These are phyloP conservation scores for Rosellinia necatrix DNA, from an alignment of 2,329 filamentous ascomycete genomes.

Conservation along the genomic window DNA sequence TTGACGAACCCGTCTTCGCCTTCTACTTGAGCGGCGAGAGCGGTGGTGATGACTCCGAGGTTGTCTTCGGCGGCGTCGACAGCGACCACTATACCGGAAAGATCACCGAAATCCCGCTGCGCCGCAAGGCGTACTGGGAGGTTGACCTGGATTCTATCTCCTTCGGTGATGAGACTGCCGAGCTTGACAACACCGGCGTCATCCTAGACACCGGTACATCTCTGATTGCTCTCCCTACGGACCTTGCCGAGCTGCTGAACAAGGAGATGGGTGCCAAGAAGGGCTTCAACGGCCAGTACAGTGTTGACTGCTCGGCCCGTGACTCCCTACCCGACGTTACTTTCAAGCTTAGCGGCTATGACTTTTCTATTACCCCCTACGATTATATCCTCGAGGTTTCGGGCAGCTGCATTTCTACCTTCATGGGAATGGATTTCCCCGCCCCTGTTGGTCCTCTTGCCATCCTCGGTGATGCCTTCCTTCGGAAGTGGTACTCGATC, in stretches of 20 bases:
- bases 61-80: conserved; percentile 87
- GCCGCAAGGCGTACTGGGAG: conserved; percentile 99
- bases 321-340: conserved; percentile 85
- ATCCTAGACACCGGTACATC: conserved; percentile 99
- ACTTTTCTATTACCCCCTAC: conserved; percentile 85
- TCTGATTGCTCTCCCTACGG: conserved; percentile 89
- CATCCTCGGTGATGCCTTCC: conserved; percentile 88
- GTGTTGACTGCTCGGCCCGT: conserved; percentile 84
- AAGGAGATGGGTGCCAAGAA: conserved; percentile 98
- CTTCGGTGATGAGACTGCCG: conserved; percentile 82
- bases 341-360: conserved; percentile 87
- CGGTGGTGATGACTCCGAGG: conserved; percentile 76
- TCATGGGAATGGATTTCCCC: conserved; percentile 95
- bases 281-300: conserved; percentile 96
- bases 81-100: conserved; percentile 81
- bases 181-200: conserved; percentile 92
- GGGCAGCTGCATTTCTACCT: conserved; percentile 94
- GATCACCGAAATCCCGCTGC: conserved; percentile 89
- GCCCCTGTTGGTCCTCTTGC: conserved; percentile 88
- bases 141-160: conserved; percentile 92
- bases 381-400: conserved; percentile 97
- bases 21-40: conserved; percentile 89
- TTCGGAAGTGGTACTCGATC: conserved; percentile 90
- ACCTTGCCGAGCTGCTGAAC: conserved; percentile 95
- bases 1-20: conserved; percentile 92